Evolutionary conservation across 768 basidiomycete genomes (phyloP), one percentile per base, ranked within the genome.

Genomic region (Phylloporus scabripes): DNA sequence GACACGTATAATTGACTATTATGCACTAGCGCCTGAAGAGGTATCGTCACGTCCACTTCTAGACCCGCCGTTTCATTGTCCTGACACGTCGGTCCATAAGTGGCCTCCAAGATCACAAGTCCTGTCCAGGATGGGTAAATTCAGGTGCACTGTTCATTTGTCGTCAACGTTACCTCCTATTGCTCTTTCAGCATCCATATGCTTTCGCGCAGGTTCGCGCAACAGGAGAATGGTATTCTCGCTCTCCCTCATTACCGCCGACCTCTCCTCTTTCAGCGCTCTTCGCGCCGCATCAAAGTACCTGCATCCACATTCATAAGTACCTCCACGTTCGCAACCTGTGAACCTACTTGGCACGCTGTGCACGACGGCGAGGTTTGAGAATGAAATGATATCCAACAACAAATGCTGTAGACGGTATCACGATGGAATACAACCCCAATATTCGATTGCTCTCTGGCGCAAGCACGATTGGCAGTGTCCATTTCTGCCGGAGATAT

Each of bases 1-100:
- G 91, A 81, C 53, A 94, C 83, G 60, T 82, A 79, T 44, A 96
- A 61, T 61, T 90, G 88, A 33, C 85, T 85, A 55, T 83, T 78
- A 58, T 79, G 76, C 43, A 95, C 87, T 18, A 93, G 72, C 17
- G 87, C 82, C 70, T 93, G 92, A 44, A 94, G 63, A 6, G 92
- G 80, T 37, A 87, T 72, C 4, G 86, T 90, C 34, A 94, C 90
- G 63, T 93, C 84, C 40, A 89, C 71, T 38, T 75, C 70, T 26
- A 87, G 72, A 45, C 79, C 79, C 50, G 77, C 71, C 8, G 73
- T 71, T 46, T 73, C 78, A 45, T 73, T 73, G 45, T 74, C 75
- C 47, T 65, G 66, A 58, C 77, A 74, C 23, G 72, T 68, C 40
- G 79, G 74, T 15, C 86, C 85, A 65, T 92, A 93, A 8, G 69